Percentiles rank a stretch among this genome's conserved stretches.
phyloP scores from a whole-genome alignment of 2,329 filamentous ascomycete genomes.

The Rosellinia necatrix region DNA sequence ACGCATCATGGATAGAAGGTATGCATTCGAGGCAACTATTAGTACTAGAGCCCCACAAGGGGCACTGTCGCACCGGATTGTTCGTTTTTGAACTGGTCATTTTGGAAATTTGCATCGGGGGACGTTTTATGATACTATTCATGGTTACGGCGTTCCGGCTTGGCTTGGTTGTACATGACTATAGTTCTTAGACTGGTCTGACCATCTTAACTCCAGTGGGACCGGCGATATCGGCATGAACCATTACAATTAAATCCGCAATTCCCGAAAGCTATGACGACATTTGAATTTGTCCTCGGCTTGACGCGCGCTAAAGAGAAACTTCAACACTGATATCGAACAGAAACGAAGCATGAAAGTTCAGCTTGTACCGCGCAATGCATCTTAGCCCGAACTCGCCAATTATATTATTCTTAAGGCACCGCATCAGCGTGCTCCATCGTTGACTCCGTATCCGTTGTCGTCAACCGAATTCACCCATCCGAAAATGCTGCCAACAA shows the following conservation, averaged over 20 bases:
- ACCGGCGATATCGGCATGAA: conserved; percentile 12
- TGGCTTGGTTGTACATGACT: too few species aligned
- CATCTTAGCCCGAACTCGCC: too few species aligned
- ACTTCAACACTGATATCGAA: neutral
- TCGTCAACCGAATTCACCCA: neutral
- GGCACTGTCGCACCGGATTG: too few species aligned
- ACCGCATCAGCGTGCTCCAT: too few species aligned
- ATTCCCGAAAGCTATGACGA: conserved; percentile 20
- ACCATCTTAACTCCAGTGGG: neutral
- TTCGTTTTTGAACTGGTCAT: too few species aligned
- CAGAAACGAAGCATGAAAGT: neutral
- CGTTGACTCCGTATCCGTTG: neutral
- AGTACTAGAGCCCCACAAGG: too few species aligned
- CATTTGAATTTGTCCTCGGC: conserved; percentile 3
- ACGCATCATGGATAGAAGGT: too few species aligned
- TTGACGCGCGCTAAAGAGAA: conserved; percentile 1
- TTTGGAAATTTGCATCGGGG: conserved; percentile 1
- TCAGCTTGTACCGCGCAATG: neutral
- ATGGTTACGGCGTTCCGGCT: neutral
- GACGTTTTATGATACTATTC: conserved; percentile 10
- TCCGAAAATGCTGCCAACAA: conserved; percentile 13
- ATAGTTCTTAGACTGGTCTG: too few species aligned
- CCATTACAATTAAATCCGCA: neutral
- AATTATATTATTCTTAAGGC: too few species aligned
- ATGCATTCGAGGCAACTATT: too few species aligned